Evolutionary conservation across 768 basidiomycete genomes (phyloP).

Genomic region (Tulasnella calospora): DNA sequence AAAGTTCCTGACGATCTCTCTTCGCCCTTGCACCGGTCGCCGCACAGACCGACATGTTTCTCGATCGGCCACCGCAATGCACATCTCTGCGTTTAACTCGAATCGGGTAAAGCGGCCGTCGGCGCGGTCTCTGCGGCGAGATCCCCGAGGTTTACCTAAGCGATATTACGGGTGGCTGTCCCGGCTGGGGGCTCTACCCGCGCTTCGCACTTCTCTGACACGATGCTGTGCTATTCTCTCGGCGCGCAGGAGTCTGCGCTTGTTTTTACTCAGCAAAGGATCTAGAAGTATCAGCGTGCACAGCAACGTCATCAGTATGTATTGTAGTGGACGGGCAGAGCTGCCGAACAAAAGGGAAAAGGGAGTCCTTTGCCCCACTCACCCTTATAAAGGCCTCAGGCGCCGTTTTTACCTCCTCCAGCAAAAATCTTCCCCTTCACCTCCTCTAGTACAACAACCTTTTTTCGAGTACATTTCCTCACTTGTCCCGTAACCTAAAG

Average conservation of each 20-base stretch:
- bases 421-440: background rate
- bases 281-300: background rate
- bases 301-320: background rate
- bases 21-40: background rate
- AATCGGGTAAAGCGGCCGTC: background rate
- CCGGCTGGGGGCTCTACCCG: background rate
- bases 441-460: background rate
- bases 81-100: background rate
- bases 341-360: background rate
- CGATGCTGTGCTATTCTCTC: background rate
- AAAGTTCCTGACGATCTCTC: background rate
- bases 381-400: background rate
- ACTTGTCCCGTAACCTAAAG: background rate
- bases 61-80: background rate
- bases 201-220: background rate
- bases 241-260: background rate
- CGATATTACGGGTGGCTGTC: background rate
- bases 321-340: background rate
- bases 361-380: background rate
- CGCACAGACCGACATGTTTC: too few relatives aligned
- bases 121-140: background rate
- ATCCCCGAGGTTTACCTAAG: background rate
- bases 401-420: background rate
- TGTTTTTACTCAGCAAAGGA: background rate
- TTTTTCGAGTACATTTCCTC: background rate